These are phyloP conservation scores for Colletotrichum godetiae DNA, from an alignment of 2,329 filamentous ascomycete genomes.

Conservation along the genomic window DNA sequence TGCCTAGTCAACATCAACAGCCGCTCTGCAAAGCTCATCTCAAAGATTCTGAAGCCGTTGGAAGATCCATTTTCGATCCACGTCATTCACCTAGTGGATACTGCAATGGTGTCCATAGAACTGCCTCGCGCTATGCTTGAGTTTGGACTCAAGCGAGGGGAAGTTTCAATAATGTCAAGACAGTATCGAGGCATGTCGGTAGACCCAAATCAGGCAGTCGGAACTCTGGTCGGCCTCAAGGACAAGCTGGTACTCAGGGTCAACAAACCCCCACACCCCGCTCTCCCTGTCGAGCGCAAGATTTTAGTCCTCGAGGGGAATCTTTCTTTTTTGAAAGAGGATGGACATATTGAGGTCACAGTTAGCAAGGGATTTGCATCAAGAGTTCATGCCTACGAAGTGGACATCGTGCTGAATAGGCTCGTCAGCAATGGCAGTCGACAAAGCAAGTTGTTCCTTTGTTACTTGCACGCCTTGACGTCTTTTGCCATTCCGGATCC, in stretches of 20 bases:
- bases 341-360: conserved; percentile 48
- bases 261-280: conserved; percentile 43
- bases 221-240: conserved; percentile 59
- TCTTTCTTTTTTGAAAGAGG: conserved; percentile 33
- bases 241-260: conserved; percentile 59
- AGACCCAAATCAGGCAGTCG: conserved; percentile 57
- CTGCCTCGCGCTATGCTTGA: neutral
- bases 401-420: conserved; percentile 62
- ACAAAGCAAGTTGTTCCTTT: conserved; percentile 63
- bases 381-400: conserved; percentile 53
- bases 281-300: conserved; percentile 52
- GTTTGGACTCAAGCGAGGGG: neutral
- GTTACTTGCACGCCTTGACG: conserved; percentile 65
- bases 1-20: neutral
- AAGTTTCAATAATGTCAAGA: conserved; percentile 50
- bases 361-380: conserved; percentile 41
- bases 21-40: neutral
- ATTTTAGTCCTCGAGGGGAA: conserved; percentile 1
- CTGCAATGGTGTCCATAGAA: neutral
- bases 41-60: neutral
- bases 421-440: conserved; percentile 63
- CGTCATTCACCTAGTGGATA: neutral
- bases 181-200: conserved; percentile 63
- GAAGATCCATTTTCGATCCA: neutral
- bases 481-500: conserved; percentile 62